Conservation (phyloP, 495 filamentous ascomycete genomes). For the Penicilliopsis zonata region DNA sequence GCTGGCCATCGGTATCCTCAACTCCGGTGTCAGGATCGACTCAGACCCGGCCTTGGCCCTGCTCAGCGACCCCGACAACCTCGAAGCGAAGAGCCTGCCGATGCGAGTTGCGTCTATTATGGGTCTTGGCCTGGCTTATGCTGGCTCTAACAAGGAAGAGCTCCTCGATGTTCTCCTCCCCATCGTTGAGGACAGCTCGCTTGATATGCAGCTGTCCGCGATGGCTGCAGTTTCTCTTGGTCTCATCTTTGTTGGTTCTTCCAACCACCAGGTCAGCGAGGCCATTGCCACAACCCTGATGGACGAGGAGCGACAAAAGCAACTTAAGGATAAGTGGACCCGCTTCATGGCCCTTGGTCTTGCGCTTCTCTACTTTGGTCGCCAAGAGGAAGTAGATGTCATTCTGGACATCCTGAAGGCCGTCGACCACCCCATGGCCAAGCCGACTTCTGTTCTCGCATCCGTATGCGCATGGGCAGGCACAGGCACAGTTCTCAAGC, state of each 20-base stretch:
- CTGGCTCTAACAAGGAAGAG: conserved; percentile 80
- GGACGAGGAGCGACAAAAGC: conserved; percentile 75
- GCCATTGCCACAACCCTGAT: conserved; percentile 82
- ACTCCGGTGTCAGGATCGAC: conserved; percentile 77
- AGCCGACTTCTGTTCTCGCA: conserved; percentile 77
- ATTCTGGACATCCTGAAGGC: conserved; percentile 90
- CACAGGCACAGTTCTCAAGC: conserved; percentile 89
- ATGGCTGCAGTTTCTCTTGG: conserved; percentile 92
- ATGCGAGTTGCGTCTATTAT: conserved; percentile 79
- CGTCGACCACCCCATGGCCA: conserved; percentile 88
- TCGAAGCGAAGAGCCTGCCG: conserved; percentile 61
- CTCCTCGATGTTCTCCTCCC: conserved; percentile 70
- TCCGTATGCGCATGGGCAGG: conserved; percentile 97
- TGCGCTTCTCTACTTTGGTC: conserved; percentile 87
- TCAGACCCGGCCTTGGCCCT: conserved; percentile 81
- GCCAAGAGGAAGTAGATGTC: conserved; percentile 95
- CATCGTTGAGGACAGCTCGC: conserved; percentile 66
- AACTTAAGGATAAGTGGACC: conserved; percentile 95
- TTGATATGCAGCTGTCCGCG: conserved; percentile 89
- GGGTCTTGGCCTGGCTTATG: conserved; percentile 90
- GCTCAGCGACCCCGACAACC: conserved; percentile 61
- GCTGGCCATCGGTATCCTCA: conserved; percentile 86
- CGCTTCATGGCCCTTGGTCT: conserved; percentile 91
- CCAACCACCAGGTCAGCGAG: conserved; percentile 76
- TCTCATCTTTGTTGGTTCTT: conserved; percentile 85